Base-by-base conservation (phyloP, 306 rosid species). In the Fragaria nilgerrensis region DNA sequence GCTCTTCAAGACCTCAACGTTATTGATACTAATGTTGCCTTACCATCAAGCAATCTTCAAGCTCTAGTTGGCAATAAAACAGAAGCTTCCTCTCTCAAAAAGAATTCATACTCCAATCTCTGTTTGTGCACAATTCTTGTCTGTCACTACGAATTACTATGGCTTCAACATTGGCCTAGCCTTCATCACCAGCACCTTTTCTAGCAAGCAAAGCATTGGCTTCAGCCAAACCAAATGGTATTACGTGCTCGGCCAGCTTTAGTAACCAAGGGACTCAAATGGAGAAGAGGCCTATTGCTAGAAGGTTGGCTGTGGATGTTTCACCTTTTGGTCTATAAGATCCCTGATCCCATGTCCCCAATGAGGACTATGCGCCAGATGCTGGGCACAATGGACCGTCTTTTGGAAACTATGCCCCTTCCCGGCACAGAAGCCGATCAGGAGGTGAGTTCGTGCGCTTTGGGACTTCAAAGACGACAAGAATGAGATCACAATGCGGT, bases 381-480 rank as follows among this genome's bases (percentile, higher is more conserved):
- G 87, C 85, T 94, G 10, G 91, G 87, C 88, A 84, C 92, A 14
- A 62, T 91, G 89, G 97, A 94, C 86, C 41, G 81, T 56, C 59
- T 91, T 4, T 81, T 91, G 45, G 96, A 91, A 75, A 27, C 88
- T 0, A 67, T 90, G 78, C 17, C 86, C 29, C 67, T 84, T 27
- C 85, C 96, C 0, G 91, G 90, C 22, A 79, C 71, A 81, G 59
- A 55, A n/a, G 79, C 9, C 77, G 79, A 55, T 83, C 84, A 55
- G 73, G 80, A 55, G 86, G 93, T 0, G 88, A 86, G 43, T 87
- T 3, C 87, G 96, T 7, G 70, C 90, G 0, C 92, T 94, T 0
- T 91, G 96, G 97, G 94, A 94, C 72, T 85, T 94, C 68, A 83
- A 86, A 80, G 96, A 94, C 1, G 90, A 87, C 5, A 97, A 94